Evolutionary conservation across 352 stramenopile species (phyloP).

Genomic region (Pythium dissimile): DNA sequence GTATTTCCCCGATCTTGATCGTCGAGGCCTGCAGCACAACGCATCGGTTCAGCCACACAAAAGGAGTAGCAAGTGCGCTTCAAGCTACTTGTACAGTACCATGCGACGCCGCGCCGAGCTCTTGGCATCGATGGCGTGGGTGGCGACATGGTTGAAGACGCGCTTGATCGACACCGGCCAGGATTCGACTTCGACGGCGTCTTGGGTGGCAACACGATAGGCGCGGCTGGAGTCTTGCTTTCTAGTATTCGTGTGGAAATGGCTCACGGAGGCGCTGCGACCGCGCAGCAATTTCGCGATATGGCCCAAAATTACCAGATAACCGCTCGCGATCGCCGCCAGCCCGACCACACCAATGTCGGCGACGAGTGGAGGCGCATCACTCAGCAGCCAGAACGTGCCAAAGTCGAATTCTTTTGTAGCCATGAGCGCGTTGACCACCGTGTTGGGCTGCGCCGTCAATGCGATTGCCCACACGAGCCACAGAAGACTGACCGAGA

Average conservation of each 20-base stretch:
- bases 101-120: background rate
- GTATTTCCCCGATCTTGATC: background rate
- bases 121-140: background rate
- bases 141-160: background rate
- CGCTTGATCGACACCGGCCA: background rate
- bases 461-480: constrained; percentile 33
- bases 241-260: too few species aligned
- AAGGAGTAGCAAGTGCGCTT: background rate
- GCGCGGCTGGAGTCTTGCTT: too few species aligned
- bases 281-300: background rate
- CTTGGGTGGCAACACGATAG: background rate
- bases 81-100: background rate
- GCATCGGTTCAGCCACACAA: background rate
- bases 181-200: background rate
- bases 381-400: constrained; percentile 36
- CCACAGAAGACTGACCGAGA: constrained; percentile 14
- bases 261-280: background rate
- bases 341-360: constrained; percentile 21
- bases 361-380: constrained; percentile 18
- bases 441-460: constrained; percentile 24
- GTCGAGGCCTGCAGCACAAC: background rate
- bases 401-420: constrained; percentile 32
- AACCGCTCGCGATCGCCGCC: constrained; percentile 19
- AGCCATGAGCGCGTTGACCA: constrained; percentile 32
- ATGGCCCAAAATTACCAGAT: constrained; percentile 2